Conservation (phyloP, 805 yeast genomes). For the Zygosaccharomyces kombuchaensis region DNA sequence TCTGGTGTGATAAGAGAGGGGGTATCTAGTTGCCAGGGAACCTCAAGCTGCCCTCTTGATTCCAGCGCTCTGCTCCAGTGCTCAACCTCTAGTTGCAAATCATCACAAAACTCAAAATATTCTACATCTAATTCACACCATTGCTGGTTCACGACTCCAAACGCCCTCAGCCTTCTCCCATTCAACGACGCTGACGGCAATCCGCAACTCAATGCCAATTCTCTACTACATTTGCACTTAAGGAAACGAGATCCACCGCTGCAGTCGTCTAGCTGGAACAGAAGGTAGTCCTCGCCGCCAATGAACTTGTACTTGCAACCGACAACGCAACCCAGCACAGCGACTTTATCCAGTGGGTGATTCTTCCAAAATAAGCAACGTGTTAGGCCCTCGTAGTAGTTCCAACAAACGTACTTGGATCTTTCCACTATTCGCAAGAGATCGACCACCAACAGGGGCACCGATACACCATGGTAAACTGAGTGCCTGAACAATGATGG, state of each 20-base stretch:
- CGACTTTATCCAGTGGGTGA: slow-evolving; percentile 40
- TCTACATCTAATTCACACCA: slow-evolving; percentile 34
- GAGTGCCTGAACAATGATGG: slow-evolving; percentile 36
- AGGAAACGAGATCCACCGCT: slow-evolving; percentile 16
- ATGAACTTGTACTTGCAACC: slow-evolving; percentile 24
- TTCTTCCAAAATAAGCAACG: slow-evolving; percentile 36
- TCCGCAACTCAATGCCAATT: slow-evolving; percentile 22
- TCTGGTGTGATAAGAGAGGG: not conserved
- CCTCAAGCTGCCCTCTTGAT: slow-evolving; percentile 22
- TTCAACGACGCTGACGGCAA: slow-evolving; percentile 19
- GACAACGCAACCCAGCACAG: slow-evolving; percentile 37
- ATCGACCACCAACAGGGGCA: slow-evolving; percentile 12
- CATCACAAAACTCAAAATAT: slow-evolving; percentile 20
- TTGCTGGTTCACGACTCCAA: slow-evolving; percentile 25
- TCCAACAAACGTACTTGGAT: slow-evolving; percentile 8
- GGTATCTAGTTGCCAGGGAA: slow-evolving; percentile 35
- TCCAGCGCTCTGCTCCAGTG: slow-evolving; percentile 37
- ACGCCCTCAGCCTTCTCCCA: slow-evolving; percentile 27
- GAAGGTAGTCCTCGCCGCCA: slow-evolving; percentile 17
- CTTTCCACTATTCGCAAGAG: slow-evolving; percentile 6
- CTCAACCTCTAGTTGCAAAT: slow-evolving; percentile 31
- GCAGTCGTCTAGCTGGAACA: slow-evolving; percentile 26
- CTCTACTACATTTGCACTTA: slow-evolving; percentile 27
- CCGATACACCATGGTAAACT: slow-evolving; percentile 1
- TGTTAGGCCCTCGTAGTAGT: slow-evolving; percentile 9